Evolutionary conservation across 495 filamentous ascomycete genomes (phyloP).

Genomic region (Aspergillus ellipticus): DNA sequence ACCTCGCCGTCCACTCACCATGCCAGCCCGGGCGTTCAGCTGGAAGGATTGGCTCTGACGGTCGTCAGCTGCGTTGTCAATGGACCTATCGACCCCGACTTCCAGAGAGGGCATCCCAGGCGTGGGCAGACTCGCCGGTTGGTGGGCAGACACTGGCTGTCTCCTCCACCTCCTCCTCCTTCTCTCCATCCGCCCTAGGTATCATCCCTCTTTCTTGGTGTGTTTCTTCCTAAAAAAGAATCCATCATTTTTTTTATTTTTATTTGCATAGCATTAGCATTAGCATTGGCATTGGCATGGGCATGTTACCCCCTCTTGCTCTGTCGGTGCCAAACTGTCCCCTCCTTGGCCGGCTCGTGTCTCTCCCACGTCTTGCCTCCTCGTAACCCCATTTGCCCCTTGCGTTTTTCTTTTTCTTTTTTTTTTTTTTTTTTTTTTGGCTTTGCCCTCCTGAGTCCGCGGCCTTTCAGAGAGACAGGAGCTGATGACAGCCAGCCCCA

Average conservation of each 20-base stretch:
- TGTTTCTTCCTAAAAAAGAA: background rate
- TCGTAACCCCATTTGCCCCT: slow-evolving; percentile 21
- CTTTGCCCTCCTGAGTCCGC: slow-evolving; percentile 23
- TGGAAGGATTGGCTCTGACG: slow-evolving; percentile 8
- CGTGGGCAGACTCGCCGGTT: too few relatives aligned
- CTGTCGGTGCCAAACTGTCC: background rate
- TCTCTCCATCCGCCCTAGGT: background rate
- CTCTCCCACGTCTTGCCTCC: slow-evolving; percentile 1
- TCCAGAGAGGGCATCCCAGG: background rate
- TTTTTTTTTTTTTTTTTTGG: too few relatives aligned
- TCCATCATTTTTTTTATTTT: background rate
- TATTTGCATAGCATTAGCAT: too few relatives aligned
- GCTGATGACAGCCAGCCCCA: slow-evolving; percentile 23
- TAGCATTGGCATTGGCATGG: too few relatives aligned
- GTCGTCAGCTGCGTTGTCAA: slow-evolving; percentile 15
- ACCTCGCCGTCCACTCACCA: background rate
- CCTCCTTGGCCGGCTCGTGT: background rate
- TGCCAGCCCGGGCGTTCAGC: background rate
- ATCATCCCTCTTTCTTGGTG: background rate
- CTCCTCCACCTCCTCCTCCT: background rate
- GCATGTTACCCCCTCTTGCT: background rate
- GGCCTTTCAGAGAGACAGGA: slow-evolving; percentile 13
- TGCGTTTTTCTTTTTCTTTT: too few relatives aligned
- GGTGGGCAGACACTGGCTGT: background rate
- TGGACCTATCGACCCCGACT: slow-evolving; percentile 19